Evolutionary conservation across 257 asterid species (phyloP), one percentile per base, ranked within the genome.

Genomic region (Rubia yunnanensis): DNA sequence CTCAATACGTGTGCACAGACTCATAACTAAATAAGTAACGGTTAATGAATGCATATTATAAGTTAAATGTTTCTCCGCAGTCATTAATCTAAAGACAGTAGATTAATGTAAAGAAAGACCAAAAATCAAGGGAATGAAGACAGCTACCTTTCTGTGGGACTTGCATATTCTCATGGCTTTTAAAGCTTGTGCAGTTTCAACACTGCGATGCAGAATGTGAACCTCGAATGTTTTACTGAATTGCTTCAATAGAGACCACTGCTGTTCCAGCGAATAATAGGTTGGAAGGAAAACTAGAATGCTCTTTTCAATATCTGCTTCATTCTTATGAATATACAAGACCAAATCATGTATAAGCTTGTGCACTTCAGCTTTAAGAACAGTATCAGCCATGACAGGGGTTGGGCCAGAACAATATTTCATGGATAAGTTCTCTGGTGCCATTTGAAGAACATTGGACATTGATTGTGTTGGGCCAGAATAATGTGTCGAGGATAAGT

Each of bases 221-320:
- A 92, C 94, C 79, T 82, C 90, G 82, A 92, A 92, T 57, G 66
- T 68, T 65, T 65, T 67, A 17, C 77, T 64, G 62, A 92, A 88
- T 68, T 83, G 90, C 84, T 83, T 86, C 84, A 92, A 74, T 54
- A 86, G 82, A 73, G 53, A 66, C 99, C 99, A 92, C 80, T 89
- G 99, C 79, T 86, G 85, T 84, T 92, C 96, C 61, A 92, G 76
- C 35, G 97, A 79, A 73, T 79, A 70, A 80, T 87, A 90, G 55
- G 99, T 88, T 30, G 99, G 99, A 73, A 92, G 97, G 74, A 92
- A 92, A 68, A 92, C 76, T 83, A 92, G 79, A 77, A 92, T 89
- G 79, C 99, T 87, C 86, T 89, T 89, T 81, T 90, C 99, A 60
- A 92, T 92, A 79, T 92, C 99, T 60, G 84, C 78, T 81, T 92